Conservation (phyloP, 768 basidiomycete genomes). For the Cystobasidium onofrii region DNA sequence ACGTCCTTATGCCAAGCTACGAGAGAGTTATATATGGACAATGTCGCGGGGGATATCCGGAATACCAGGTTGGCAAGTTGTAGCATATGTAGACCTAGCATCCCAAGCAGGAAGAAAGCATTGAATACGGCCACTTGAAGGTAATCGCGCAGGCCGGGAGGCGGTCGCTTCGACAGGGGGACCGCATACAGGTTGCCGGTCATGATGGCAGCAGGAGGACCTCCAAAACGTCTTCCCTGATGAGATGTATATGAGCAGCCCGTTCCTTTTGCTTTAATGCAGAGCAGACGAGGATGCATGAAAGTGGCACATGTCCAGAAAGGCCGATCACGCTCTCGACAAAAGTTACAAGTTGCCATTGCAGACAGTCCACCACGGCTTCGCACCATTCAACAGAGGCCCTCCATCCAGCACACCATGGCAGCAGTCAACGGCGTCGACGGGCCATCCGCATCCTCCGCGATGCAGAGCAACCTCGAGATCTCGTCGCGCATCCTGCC, state of each 20-base stretch:
- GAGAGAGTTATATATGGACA: background rate
- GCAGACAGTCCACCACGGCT: background rate
- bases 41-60: background rate
- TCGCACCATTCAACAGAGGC: background rate
- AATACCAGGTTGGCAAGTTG: conserved; percentile 10
- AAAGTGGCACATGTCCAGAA: too few species aligned
- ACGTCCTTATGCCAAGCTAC: conserved; percentile 1
- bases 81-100: conserved; percentile 17
- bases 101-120: conserved; percentile 5
- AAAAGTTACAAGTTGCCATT: background rate
- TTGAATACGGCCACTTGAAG: conserved; percentile 18
- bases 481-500: conserved; percentile 83
- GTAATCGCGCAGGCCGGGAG: background rate
- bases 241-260: too few species aligned
- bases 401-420: background rate
- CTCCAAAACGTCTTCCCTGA: too few species aligned
- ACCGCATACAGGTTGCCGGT: background rate
- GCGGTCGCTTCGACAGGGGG: conserved; percentile 6
- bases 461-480: conserved; percentile 49
- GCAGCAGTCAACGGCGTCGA: background rate
- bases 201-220: background rate
- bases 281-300: too few species aligned
- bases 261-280: too few species aligned
- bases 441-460: background rate
- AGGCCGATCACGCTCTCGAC: background rate